Conservation (phyloP, 306 rosid genomes). For the Begonia fuchsioides region DNA sequence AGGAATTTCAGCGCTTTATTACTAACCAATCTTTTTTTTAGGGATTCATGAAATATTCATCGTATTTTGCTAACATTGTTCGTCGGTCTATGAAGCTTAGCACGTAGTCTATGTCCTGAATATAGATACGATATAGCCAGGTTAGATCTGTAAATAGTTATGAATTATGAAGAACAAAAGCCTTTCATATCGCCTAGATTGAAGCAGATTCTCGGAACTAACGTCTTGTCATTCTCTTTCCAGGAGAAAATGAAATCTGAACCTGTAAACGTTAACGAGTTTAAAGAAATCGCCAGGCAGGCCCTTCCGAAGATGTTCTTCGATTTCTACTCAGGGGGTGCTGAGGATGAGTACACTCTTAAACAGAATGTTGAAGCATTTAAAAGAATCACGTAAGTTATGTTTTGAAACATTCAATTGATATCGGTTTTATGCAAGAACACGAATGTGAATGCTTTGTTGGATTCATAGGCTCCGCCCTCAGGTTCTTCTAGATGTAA, state of each 20-base stretch:
- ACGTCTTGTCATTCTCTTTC: not conserved
- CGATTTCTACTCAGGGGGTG: constrained; percentile 49
- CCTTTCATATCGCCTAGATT: no score
- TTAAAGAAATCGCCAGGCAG: constrained; percentile 40
- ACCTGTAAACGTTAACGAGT: constrained; percentile 43
- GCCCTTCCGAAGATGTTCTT: constrained; percentile 48
- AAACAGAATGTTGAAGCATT: constrained; percentile 46
- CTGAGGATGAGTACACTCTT: constrained; percentile 43
- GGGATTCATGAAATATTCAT: no score
- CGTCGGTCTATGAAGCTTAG: no score
- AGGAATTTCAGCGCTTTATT: no score
- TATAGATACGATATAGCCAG: no score
- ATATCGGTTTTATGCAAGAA: not conserved
- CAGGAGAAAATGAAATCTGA: constrained; percentile 36
- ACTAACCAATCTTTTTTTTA: no score
- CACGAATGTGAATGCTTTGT: not conserved
- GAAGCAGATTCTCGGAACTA: no score
- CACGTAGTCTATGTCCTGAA: no score
- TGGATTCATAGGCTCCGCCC: constrained; percentile 38
- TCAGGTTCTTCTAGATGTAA: constrained; percentile 53
- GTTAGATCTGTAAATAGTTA: no score
- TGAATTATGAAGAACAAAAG: no score
- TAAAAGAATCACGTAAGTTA: constrained; percentile 31
- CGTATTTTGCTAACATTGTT: no score
- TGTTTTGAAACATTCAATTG: not conserved